Evolutionary conservation across 495 filamentous ascomycete species (phyloP).

Genomic region (Emericellopsis terricola): DNA sequence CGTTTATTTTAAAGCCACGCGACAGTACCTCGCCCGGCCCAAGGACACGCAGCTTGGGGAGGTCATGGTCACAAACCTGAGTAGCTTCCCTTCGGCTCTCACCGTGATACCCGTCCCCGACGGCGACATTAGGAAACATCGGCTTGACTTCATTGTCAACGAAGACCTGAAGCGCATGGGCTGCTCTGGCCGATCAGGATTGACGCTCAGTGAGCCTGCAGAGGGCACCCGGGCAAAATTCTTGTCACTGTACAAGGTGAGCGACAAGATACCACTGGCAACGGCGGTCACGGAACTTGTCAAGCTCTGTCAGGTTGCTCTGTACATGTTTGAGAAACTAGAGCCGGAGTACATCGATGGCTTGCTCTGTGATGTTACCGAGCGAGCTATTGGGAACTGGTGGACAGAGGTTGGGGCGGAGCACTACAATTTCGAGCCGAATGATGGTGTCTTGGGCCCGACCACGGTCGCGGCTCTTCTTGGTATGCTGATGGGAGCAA

Average conservation of each 20-base stretch:
- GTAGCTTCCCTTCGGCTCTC: constrained; percentile 71
- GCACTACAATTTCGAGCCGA: constrained; percentile 77
- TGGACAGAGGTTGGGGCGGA: constrained; percentile 90
- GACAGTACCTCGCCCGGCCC: constrained; percentile 62
- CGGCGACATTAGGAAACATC: constrained; percentile 65
- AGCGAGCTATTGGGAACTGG: constrained; percentile 83
- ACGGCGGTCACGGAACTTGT: constrained; percentile 74
- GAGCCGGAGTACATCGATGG: constrained; percentile 85
- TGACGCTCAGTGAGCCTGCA: constrained; percentile 59
- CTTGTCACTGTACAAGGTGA: constrained; percentile 71
- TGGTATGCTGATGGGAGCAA: constrained; percentile 73
- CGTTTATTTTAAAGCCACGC: constrained; percentile 73
- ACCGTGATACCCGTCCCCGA: constrained; percentile 79
- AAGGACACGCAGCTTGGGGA: constrained; percentile 72
- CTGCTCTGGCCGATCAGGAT: constrained; percentile 74
- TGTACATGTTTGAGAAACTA: constrained; percentile 76
- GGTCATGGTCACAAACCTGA: constrained; percentile 87
- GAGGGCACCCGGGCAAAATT: constrained; percentile 81
- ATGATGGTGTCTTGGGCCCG: constrained; percentile 78
- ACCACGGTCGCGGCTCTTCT: constrained; percentile 82
- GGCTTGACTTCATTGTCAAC: constrained; percentile 82
- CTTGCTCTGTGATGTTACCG: constrained; percentile 80
- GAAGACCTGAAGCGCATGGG: constrained; percentile 85
- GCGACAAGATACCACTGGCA: constrained; percentile 59
- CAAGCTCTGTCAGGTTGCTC: constrained; percentile 77